A percentile compares a stretch with the other conserved stretches of the same genome.
Evolutionary conservation across 306 rosid species (phyloP).

Genomic region (Prunus persica): DNA sequence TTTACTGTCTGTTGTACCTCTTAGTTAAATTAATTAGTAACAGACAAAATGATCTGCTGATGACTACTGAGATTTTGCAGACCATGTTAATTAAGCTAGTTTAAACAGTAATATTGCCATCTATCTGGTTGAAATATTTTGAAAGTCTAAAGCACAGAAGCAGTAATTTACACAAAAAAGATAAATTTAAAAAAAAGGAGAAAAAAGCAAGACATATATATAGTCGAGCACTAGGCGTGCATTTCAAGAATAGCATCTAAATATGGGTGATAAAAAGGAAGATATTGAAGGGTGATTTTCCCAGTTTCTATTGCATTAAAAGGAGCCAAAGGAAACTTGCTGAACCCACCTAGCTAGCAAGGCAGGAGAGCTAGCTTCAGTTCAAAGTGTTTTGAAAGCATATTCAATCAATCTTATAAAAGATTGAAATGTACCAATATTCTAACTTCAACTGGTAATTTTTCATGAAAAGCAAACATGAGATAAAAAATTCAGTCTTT

Average conservation of each 20-base stretch:
- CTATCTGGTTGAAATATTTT: too few species aligned
- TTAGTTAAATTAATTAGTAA: neutral
- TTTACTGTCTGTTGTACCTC: neutral
- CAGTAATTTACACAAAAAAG: too few species aligned
- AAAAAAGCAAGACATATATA: neutral
- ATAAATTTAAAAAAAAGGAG: neutral
- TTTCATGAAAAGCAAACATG: neutral
- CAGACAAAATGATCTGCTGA: constrained; percentile 3
- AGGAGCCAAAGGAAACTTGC: constrained; percentile 34
- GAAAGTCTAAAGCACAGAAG: too few species aligned
- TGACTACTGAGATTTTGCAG: neutral
- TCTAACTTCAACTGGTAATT: neutral
- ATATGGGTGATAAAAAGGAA: neutral
- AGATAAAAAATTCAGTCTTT: neutral
- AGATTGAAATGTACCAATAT: too few species aligned
- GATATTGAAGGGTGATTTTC: constrained; percentile 24
- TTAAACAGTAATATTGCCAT: too few species aligned
- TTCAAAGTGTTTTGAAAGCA: constrained; percentile 22
- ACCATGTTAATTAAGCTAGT: neutral
- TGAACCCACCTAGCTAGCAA: neutral
- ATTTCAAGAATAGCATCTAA: constrained; percentile 39
- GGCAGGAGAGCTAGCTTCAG: constrained; percentile 11
- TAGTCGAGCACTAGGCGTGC: constrained; percentile 27
- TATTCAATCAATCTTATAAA: constrained; percentile 13
- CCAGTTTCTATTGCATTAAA: constrained; percentile 36